Conservation (phyloP, 2,329 filamentous ascomycete genomes). For the Pseudogymnoascus sp. region DNA sequence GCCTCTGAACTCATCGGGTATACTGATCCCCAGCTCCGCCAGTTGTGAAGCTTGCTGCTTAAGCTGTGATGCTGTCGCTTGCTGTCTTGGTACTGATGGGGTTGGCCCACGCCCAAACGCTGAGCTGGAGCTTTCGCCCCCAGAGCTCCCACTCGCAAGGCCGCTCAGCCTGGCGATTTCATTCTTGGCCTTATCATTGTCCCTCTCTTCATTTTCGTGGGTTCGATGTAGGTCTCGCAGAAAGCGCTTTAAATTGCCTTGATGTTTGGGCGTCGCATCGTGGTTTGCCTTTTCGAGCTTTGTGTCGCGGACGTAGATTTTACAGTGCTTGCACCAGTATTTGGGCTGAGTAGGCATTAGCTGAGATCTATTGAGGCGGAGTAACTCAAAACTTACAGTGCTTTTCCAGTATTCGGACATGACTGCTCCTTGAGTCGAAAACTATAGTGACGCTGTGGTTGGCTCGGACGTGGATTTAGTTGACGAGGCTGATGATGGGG, state of each 20-base stretch:
- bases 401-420: slow-evolving; percentile 99
- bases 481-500: slow-evolving; percentile 4
- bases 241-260: slow-evolving; percentile 78
- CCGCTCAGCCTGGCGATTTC: slow-evolving; percentile 84
- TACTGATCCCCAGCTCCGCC: slow-evolving; percentile 74
- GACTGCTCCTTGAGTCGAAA: slow-evolving; percentile 12
- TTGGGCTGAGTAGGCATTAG: slow-evolving; percentile 49
- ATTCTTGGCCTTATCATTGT: slow-evolving; percentile 72
- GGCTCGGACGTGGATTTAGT: background rate
- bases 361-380: background rate
- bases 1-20: slow-evolving; percentile 68
- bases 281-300: slow-evolving; percentile 83
- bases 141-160: slow-evolving; percentile 46
- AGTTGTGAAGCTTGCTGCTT: slow-evolving; percentile 83
- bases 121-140: slow-evolving; percentile 17
- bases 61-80: slow-evolving; percentile 52
- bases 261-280: slow-evolving; percentile 78
- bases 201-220: slow-evolving; percentile 71
- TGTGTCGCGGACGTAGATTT: slow-evolving; percentile 82
- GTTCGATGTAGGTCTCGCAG: slow-evolving; percentile 80
- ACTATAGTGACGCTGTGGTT: background rate
- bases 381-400: slow-evolving; percentile 45
- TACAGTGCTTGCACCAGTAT: slow-evolving; percentile 98
- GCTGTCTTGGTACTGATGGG: slow-evolving; percentile 26
- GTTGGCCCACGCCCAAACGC: slow-evolving; percentile 19